Conservation (phyloP, 768 basidiomycete species). For the Lactarius hatsudake region DNA sequence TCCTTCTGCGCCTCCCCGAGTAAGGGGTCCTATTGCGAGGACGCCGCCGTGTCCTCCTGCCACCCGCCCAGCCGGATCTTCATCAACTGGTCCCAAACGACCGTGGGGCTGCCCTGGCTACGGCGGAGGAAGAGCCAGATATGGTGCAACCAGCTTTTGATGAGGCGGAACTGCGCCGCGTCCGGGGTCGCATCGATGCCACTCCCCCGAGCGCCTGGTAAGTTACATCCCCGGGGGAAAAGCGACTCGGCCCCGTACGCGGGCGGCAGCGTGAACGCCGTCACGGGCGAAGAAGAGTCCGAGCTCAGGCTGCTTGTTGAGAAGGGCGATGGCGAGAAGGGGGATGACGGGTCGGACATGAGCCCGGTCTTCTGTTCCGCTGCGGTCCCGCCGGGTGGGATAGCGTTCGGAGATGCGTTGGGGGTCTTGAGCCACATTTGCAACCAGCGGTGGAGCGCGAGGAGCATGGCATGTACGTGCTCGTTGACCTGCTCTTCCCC, state of each 20-base stretch:
- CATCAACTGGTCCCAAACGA: constrained; percentile 56
- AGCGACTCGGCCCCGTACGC: neutral
- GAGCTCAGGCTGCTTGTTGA: constrained; percentile 4
- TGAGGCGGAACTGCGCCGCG: constrained; percentile 42
- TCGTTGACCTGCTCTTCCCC: constrained; percentile 28
- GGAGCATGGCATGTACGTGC: constrained; percentile 43
- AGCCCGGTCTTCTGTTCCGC: constrained; percentile 22
- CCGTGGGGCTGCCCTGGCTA: constrained; percentile 44
- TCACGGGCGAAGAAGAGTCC: constrained; percentile 4
- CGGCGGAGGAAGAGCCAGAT: constrained; percentile 46
- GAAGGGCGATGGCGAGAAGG: constrained; percentile 18
- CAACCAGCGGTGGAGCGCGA: constrained; percentile 58
- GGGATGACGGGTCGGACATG: constrained; percentile 31
- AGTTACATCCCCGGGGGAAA: neutral
- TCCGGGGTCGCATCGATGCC: constrained; percentile 33
- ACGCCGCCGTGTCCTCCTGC: constrained; percentile 33
- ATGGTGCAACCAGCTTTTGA: constrained; percentile 51
- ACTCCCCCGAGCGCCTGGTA: constrained; percentile 26
- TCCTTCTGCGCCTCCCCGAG: neutral
- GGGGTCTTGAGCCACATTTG: constrained; percentile 48
- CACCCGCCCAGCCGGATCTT: constrained; percentile 46
- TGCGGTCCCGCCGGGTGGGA: constrained; percentile 8
- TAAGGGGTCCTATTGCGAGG: neutral
- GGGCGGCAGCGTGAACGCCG: constrained; percentile 4
- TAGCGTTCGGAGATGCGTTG: constrained; percentile 28